These are phyloP conservation scores for Sordariomycetes sp. DNA, from an alignment of 2,329 filamentous ascomycete genomes.

Conservation along the genomic window DNA sequence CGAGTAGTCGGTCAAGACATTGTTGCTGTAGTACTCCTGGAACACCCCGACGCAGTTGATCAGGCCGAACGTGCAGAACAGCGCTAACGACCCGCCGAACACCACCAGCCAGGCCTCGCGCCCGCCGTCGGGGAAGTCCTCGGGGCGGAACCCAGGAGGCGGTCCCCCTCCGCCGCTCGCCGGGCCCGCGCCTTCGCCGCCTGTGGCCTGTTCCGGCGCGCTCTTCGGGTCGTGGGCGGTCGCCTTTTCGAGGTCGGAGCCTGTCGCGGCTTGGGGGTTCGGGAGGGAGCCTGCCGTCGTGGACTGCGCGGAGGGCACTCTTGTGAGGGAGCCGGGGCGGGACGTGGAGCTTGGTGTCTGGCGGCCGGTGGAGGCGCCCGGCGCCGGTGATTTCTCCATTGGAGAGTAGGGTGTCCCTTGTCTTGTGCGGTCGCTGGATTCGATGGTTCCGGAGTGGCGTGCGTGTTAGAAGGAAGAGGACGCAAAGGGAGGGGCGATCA, in stretches of 20 bases:
- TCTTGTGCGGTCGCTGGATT: background rate
- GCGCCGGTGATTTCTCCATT: background rate
- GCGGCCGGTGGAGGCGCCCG: background rate
- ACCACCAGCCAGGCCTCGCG: conserved; percentile 47
- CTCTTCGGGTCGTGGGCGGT: background rate
- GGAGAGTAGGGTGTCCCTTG: background rate
- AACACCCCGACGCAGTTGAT: conserved; percentile 42
- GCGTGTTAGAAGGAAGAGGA: no score
- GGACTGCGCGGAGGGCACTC: background rate
- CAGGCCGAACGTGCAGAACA: conserved; percentile 33
- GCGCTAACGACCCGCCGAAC: conserved; percentile 28
- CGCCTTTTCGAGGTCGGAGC: background rate
- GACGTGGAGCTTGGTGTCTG: background rate
- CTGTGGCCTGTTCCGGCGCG: background rate
- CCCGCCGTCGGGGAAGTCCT: conserved; percentile 51
- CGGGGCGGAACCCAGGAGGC: conserved; percentile 14
- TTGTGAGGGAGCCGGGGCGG: background rate
- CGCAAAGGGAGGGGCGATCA: no score
- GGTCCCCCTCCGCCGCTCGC: background rate
- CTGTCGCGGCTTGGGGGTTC: background rate
- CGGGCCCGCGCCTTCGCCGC: conserved; percentile 8
- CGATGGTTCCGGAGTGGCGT: background rate
- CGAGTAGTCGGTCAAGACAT: conserved; percentile 34
- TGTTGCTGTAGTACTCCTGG: conserved; percentile 44
- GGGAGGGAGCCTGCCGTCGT: background rate